Base-by-base conservation (phyloP, 2,329 filamentous ascomycete species). In the Fusarium mundagurra region DNA sequence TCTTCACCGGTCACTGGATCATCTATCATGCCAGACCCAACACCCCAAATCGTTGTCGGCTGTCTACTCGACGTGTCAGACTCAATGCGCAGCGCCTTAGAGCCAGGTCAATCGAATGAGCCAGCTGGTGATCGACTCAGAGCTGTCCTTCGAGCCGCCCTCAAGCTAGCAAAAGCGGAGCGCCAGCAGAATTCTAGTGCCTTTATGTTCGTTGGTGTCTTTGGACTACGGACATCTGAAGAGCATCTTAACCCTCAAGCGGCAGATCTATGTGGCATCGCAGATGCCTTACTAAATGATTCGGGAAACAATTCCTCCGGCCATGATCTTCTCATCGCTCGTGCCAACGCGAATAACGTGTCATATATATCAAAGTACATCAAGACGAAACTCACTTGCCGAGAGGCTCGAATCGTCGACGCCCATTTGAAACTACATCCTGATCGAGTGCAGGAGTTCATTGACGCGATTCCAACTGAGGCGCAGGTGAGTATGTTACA, bases 401-500 rank as follows among this genome's bases (percentile, higher is more conserved):
- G 2, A 8, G n/a, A 44, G 43, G 43, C 43, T 44, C 43, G 43
- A 44, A 44, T 44, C 6, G 43, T 44, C 9, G n/a, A 44, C 5
- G 17, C 43, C 2, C 43, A 44, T 18, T 18, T 44, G 16, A 27
- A 44, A 27, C 4, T 27, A 27, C 43, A 44, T 18, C 43, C 43
- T 44, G 14, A 44, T 7, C 14, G 3, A 24, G n/a, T 27, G n/a
- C n/a, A 12, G 16, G 1, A 17, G 6, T 44, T 44, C 10, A n/a
- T 44, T 18, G 43, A 44, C 2, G 14, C 43, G 5, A 44, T 44
- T 44, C 43, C 43, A 44, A n/a, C n/a, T 11, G 43, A 44, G 12
- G 16, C 1, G 13, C 13, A 44, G 14, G n/a, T 44, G 11, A 6
- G 12, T 2, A 27, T 0, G 9, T 11, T 44, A 18, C 43, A 4